These are phyloP conservation scores for Celoporthe dispersa DNA, from an alignment of 2,329 filamentous ascomycete species.

Conservation along the genomic window DNA sequence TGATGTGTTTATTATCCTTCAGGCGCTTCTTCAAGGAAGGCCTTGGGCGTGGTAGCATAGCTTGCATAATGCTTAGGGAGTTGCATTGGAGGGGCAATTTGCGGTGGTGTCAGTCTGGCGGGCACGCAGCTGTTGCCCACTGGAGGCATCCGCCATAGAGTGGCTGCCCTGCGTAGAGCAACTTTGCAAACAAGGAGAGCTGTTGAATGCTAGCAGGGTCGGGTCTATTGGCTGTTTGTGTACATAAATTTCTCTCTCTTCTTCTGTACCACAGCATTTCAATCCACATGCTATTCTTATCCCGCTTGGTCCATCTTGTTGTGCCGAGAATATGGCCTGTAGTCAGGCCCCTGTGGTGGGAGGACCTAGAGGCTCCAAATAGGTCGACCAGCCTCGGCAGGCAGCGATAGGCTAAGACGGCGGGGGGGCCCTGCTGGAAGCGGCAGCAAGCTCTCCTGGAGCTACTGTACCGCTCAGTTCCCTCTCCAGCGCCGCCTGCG, in stretches of 20 bases:
- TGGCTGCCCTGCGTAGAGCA: not conserved
- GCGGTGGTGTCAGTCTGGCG: not conserved
- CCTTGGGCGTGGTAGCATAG: not conserved
- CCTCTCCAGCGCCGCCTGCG: not conserved
- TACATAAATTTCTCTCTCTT: not conserved
- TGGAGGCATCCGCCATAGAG: not conserved
- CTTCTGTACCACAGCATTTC: not conserved
- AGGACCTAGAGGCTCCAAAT: not conserved
- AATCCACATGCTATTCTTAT: not conserved
- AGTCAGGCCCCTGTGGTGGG: not conserved
- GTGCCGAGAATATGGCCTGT: not conserved
- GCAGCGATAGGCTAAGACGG: not conserved
- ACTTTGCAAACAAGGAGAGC: not conserved
- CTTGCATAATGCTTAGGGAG: not conserved
- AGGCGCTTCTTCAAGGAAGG: not conserved
- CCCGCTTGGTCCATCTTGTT: not conserved
- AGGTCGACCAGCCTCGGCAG: not conserved
- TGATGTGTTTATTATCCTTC: not conserved
- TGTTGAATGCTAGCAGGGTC: not conserved
- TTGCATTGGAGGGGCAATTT: not conserved
- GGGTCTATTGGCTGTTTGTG: not conserved
- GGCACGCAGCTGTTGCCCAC: not conserved
- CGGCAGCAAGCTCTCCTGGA: constrained; percentile 9
- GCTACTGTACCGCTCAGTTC: not conserved
- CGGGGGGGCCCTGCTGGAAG: constrained; percentile 2